Base-by-base conservation (phyloP, 352 stramenopile species). In the Pythium apleroticum region DNA sequence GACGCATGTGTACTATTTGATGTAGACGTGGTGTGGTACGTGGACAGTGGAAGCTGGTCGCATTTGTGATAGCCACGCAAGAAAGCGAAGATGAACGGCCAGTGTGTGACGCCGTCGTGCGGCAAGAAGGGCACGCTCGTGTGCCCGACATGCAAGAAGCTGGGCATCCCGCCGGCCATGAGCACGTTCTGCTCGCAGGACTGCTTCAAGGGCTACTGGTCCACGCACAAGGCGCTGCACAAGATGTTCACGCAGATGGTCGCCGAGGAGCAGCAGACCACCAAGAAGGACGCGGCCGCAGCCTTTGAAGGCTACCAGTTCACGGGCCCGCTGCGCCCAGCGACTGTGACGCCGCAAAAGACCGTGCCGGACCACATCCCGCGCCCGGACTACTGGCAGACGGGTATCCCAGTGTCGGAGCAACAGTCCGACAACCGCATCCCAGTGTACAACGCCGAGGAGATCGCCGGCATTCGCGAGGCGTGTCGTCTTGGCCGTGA, bases 171-270 rank as follows among this genome's bases (percentile, higher is more conserved):
- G 22, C 58, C 81, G 20, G 78, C 81, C 61, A 91, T 91, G 76
- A 93, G 83, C 76, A 88, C 76, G 31, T 98, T 98, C 77, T 98
- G 93, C 81, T 88, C 78, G 52, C 95, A 99, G 81, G 75, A 91
- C 17, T 99, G 97, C 74, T 99, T 99, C 77, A 99, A 99, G 76
- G 70, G 69, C 31, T 97, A 98, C 77, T 99, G 97, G 86, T 71
- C 74, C 19, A 75, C 84, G 46, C 97, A 99, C 84, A 99, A 99
- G 76, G 77, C 86, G 69, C 81, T 99, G 49, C 97, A 99, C 86
- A 96, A 95, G 62, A 87, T 98, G 63, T 96, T 97, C 54, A 96
- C 97, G 61, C 75, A 97, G 66, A 90, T 92, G 52, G 73, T 88
- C 57, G 60, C 64, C 2, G 74, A 65, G 4, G 77, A 87, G 33